Evolutionary conservation across 2,329 filamentous ascomycete genomes (phyloP).

Genomic region (Fusarium cyanostomum): DNA sequence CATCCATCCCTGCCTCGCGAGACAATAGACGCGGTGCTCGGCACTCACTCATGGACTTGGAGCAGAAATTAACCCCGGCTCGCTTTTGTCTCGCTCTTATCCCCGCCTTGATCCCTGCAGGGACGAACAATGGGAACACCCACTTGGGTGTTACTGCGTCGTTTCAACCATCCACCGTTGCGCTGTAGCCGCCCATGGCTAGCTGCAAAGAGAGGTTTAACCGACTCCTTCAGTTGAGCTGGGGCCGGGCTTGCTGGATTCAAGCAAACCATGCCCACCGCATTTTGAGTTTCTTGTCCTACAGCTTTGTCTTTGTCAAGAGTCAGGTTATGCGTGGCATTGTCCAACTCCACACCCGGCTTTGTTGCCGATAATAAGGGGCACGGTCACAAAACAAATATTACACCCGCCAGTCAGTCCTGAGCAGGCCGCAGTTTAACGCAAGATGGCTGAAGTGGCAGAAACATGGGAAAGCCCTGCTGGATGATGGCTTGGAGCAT

Average conservation of each 20-base stretch:
- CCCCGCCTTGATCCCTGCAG: conserved; percentile 29
- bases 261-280: conserved; percentile 11
- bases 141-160: conserved; percentile 5
- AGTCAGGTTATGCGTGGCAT: background rate
- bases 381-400: background rate
- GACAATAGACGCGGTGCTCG: conserved; percentile 17
- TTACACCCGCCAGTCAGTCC: conserved; percentile 12
- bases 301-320: background rate
- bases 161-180: conserved; percentile 34
- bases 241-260: conserved; percentile 4
- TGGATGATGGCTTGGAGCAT: conserved; percentile 27
- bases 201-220: conserved; percentile 22
- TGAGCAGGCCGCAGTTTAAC: conserved; percentile 21
- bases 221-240: conserved; percentile 19
- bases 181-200: conserved; percentile 38
- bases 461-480: conserved; percentile 18
- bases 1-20: conserved; percentile 11
- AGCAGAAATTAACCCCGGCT: conserved; percentile 2
- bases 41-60: background rate
- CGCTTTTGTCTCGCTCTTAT: conserved; percentile 4
- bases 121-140: conserved; percentile 5
- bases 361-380: too few species aligned
- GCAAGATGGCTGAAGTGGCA: conserved; percentile 7
- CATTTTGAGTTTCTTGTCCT: conserved; percentile 11
- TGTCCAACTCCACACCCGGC: background rate